Conservation (phyloP, 306 rosid genomes). For the Oxytropis ochrocephala region DNA sequence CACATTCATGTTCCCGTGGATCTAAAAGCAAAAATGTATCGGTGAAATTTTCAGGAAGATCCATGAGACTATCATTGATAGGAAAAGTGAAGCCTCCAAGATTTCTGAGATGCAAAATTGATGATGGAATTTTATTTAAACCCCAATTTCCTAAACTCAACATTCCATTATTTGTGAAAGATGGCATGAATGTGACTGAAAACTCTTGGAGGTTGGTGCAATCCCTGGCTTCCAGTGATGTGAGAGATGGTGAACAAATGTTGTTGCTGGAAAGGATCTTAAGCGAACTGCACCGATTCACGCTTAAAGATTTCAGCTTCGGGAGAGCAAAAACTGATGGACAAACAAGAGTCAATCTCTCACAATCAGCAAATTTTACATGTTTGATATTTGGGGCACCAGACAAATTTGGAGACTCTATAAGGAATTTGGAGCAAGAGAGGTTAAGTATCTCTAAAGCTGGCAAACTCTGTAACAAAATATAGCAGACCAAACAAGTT, state of each 20-base stretch:
- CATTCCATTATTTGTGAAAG: background rate
- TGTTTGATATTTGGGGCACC: background rate
- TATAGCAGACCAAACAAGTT: too few species aligned
- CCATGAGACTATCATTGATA: background rate
- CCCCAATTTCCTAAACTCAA: fast-evolving
- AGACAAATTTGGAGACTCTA: background rate
- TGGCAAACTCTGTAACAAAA: background rate
- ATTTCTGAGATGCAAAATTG: background rate
- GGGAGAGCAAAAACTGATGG: background rate
- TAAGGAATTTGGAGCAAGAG: background rate
- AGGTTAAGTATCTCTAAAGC: background rate
- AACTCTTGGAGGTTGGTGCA: background rate
- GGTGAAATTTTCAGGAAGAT: background rate
- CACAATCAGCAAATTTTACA: fast-evolving
- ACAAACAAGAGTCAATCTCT: background rate
- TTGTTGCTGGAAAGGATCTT: background rate
- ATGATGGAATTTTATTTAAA: background rate
- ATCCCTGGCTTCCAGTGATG: fast-evolving
- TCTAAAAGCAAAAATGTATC: fast-evolving
- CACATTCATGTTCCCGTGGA: background rate
- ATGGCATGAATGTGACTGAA: background rate
- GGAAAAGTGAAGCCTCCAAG: fast-evolving
- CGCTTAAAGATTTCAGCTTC: background rate
- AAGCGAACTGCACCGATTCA: background rate
- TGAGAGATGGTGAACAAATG: background rate